Evolutionary conservation across 768 basidiomycete species (phyloP), one percentile per base, ranked within the genome.

Genomic region (Boletus insuetus): DNA sequence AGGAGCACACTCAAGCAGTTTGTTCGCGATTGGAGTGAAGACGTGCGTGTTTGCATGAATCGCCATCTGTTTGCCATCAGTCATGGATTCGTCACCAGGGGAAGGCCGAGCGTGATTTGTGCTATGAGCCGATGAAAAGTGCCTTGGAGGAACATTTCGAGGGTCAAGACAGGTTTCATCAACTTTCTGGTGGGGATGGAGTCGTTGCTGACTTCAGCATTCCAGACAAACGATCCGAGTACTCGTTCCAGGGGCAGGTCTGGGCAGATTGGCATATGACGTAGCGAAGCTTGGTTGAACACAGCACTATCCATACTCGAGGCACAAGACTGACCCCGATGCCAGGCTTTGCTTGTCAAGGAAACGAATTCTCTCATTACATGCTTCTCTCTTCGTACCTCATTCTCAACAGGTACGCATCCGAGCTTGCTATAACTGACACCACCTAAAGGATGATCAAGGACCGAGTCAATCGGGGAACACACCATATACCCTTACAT

Each of bases 301-400:
- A 35, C 29, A 47, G 34, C 39, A 45, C 46, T 45, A 13, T 51
- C 20, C 35, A 3, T 4, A 6, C 14, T 49, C 14, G 20, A 44
- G 4, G 29, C 20, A n/a, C 6, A 14, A 20, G n/a, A 9, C 41
- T 56, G n/a, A 58, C 41, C 14, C 12, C 38, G 46, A 43, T 45
- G 10, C 49, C 45, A 94, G 94, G 94, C 4, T 98, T 94, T 62
- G 74, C 88, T 1, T 93, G 89, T 59, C 94, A 96, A 70, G 94
- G 90, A 20, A 97, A 97, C 67, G 95, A 98, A 71, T 97, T 97
- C 68, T 94, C 91, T 32, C 89, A 95, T 60, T 93, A 92, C 71
- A 96, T 95, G 94, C 80, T 98, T 13, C 82, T 98, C 6, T 78
- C 89, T 3, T 97, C 95, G 5, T 87, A 86, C 66, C 90, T 89